Evolutionary conservation across 2,329 filamentous ascomycete species (phyloP).

Genomic region (Paramyrothecium roridum): DNA sequence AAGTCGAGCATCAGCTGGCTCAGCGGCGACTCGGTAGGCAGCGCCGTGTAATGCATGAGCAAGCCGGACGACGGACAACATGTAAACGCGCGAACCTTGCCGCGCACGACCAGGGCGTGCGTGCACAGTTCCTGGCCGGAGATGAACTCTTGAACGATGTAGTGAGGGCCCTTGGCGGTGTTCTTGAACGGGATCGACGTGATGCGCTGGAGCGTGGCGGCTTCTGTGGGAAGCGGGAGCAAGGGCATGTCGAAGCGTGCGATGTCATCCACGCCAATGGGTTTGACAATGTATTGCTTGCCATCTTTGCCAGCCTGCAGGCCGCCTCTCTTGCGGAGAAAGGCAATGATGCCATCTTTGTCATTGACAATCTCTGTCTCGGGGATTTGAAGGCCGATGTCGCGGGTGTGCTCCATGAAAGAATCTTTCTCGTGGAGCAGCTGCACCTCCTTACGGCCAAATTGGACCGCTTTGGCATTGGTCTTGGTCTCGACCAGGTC

Average conservation of each 20-base stretch:
- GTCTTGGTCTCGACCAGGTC: conserved; percentile 57
- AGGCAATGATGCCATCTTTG: conserved; percentile 45
- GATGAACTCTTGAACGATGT: conserved; percentile 63
- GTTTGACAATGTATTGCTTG: conserved; percentile 62
- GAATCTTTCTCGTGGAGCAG: conserved; percentile 62
- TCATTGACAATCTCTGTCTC: conserved; percentile 52
- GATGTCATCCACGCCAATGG: conserved; percentile 58
- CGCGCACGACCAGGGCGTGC: conserved; percentile 64
- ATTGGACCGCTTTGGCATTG: conserved; percentile 60
- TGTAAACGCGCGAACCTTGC: conserved; percentile 62
- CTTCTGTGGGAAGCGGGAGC: conserved; percentile 52
- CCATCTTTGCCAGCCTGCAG: conserved; percentile 19
- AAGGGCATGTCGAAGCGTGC: conserved; percentile 61
- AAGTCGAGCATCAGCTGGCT: conserved; percentile 61
- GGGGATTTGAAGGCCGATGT: conserved; percentile 51
- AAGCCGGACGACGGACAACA: conserved; percentile 62
- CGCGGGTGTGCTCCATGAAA: conserved; percentile 58
- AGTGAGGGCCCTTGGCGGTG: conserved; percentile 46
- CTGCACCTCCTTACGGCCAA: conserved; percentile 52
- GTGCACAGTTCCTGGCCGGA: conserved; percentile 64
- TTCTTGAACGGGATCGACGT: conserved; percentile 36
- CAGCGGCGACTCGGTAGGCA: conserved; percentile 52
- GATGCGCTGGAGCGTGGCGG: conserved; percentile 56
- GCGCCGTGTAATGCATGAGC: conserved; percentile 63
- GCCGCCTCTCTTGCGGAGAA: conserved; percentile 37